Conservation (phyloP, 257 asterid genomes). For the Ophiorrhiza pumila region DNA sequence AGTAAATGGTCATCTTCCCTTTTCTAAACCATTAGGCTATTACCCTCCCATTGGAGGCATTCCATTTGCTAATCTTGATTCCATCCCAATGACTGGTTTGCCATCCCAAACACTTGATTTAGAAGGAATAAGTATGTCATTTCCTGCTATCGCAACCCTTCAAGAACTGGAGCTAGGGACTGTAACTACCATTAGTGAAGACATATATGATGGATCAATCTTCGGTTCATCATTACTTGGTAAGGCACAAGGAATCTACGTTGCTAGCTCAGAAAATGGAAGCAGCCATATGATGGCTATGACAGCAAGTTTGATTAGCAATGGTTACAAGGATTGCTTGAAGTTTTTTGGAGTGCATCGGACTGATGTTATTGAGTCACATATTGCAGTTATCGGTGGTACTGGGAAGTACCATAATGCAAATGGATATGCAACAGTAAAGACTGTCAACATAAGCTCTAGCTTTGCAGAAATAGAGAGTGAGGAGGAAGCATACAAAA, state of each 20-base stretch:
- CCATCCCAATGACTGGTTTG: slow-evolving; percentile 4
- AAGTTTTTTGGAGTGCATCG: slow-evolving; percentile 64
- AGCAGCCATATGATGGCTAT: slow-evolving; percentile 72
- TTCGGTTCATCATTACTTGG: slow-evolving; percentile 55
- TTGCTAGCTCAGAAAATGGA: slow-evolving; percentile 69
- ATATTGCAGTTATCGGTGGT: slow-evolving; percentile 77
- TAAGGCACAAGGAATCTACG: slow-evolving; percentile 68
- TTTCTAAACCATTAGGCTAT: slow-evolving; percentile 32
- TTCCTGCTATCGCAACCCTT: slow-evolving; percentile 31
- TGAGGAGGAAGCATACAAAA: slow-evolving; percentile 14
- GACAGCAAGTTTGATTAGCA: slow-evolving; percentile 58
- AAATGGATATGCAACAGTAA: slow-evolving; percentile 56
- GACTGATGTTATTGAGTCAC: slow-evolving; percentile 51
- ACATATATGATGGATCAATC: slow-evolving; percentile 47
- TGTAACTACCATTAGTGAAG: slow-evolving; percentile 55
- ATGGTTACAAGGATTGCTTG: slow-evolving; percentile 47
- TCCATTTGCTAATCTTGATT: slow-evolving; percentile 9
- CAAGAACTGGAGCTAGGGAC: slow-evolving; percentile 50
- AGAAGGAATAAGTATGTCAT: slow-evolving; percentile 25
- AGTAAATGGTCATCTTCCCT: slow-evolving; percentile 24
- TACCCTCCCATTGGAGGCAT: slow-evolving; percentile 26
- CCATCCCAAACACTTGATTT: slow-evolving; percentile 25
- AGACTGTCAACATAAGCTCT: slow-evolving; percentile 22
- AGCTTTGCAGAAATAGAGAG: not conserved
- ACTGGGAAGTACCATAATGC: slow-evolving; percentile 65